Evolutionary conservation across 2,329 filamentous ascomycete genomes (phyloP), one percentile per base, ranked within the genome.

Genomic region (Fusarium stilboides): DNA sequence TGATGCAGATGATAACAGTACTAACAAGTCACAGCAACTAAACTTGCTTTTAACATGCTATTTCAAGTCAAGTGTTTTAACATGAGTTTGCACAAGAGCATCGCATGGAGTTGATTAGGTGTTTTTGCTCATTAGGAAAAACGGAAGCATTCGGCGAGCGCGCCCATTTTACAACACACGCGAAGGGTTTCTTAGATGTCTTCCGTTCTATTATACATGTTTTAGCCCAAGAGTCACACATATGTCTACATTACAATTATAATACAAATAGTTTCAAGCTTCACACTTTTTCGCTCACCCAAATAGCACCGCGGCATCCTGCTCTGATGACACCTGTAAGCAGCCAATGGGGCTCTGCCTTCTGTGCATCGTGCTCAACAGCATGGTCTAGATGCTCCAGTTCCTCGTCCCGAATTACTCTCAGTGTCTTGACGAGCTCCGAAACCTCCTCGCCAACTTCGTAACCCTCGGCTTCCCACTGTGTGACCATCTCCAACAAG

Each of bases 341-440:
- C 57, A 97, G 81, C 84, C 95, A 94, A 79, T 98, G 95, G 31
- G 95, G 94, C 78, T 91, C 88, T 8, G 96, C 96, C 80, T 94
- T 89, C 80, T 96, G 94, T 4, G 94, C 91, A 81, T 98, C 95
- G 76, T 98, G 92, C 78, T 96, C 92, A 20, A 99, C 92, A 1
- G 96, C 96, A 82, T 97, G 92, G 78, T 99, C 96, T 70, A 99
- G 82, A 83, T 99, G 96, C 84, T 99, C 96, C 59, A 99, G 82
- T 82, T 99, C 96, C 82, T 99, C 96, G 77, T 99, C 96, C 24
- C 96, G 86, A 76, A 98, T 98, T 75, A 91, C 85, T 74, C 94
- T 87, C 69, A 98, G 85, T 26, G 92, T 93, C 36, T 82, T 79
- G 37, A 97, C 84, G 75, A 99, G 82, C 19, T 88, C 87, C 53